Conservation (phyloP, 805 yeast genomes). For the Cyberlindnera mrakii region DNA sequence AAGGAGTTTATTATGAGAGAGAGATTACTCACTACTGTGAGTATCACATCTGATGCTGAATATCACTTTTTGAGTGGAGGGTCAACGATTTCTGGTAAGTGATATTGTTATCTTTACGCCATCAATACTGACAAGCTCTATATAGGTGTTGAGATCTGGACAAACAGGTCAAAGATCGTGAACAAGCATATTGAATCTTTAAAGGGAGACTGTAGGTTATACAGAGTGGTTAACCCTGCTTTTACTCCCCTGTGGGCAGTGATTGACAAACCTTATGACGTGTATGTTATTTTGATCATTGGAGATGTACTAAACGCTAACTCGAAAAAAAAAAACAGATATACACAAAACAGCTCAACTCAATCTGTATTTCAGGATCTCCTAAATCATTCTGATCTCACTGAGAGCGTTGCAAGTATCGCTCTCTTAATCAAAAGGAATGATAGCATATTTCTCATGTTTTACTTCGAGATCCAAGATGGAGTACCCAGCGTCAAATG, state of each 20-base stretch:
- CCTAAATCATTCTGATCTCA: conserved; percentile 12
- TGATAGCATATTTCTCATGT: conserved; percentile 11
- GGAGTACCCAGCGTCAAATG: conserved; percentile 13
- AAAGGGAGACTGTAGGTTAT: conserved; percentile 4
- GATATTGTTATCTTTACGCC: not conserved
- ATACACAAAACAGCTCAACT: conserved; percentile 13
- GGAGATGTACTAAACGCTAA: not conserved
- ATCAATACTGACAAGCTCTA: not conserved
- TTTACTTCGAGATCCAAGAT: conserved; percentile 14
- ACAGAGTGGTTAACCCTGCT: conserved; percentile 15
- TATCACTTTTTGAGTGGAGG: not conserved
- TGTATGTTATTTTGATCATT: conserved; percentile 12
- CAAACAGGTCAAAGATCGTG: conserved; percentile 20
- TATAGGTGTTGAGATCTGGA: conserved; percentile 22
- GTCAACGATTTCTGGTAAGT: conserved; percentile 4
- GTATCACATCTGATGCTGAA: not conserved
- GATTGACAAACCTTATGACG: conserved; percentile 22
- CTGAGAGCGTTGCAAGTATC: conserved; percentile 5
- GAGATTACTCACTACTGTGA: conserved; percentile 10
- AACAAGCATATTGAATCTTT: conserved; percentile 14
- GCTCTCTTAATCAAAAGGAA: conserved; percentile 12
- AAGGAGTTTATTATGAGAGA: conserved; percentile 6
- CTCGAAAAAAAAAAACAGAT: conserved; percentile 5
- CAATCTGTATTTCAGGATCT: conserved; percentile 10
- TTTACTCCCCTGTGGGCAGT: conserved; percentile 23